A percentile compares a stretch with the other conserved stretches of the same genome.
Evolutionary conservation across 805 yeast species (phyloP).

Genomic region (Metschnikowia corniflorae): DNA sequence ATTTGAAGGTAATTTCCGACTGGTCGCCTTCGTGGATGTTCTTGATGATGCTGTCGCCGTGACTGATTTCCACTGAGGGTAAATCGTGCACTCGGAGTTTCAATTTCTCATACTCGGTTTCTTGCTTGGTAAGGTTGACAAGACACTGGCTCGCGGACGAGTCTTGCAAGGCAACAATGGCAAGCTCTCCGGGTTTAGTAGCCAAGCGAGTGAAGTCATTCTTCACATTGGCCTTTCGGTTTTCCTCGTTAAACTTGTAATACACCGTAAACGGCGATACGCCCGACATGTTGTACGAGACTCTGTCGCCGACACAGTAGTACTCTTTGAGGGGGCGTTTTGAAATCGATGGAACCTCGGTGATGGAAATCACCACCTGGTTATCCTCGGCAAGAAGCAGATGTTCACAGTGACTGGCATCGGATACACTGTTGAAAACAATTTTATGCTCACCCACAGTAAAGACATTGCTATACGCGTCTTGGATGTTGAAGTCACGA

Average conservation of each 20-base stretch:
- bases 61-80: slow-evolving; percentile 77
- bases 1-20: slow-evolving; percentile 78
- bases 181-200: slow-evolving; percentile 72
- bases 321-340: slow-evolving; percentile 29
- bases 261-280: slow-evolving; percentile 72
- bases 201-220: slow-evolving; percentile 62
- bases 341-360: slow-evolving; percentile 71
- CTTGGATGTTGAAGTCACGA: slow-evolving; percentile 8
- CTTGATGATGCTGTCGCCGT: slow-evolving; percentile 70
- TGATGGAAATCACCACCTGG: slow-evolving; percentile 54
- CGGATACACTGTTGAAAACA: slow-evolving; percentile 54
- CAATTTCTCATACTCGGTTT: slow-evolving; percentile 31
- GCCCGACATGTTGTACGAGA: slow-evolving; percentile 73
- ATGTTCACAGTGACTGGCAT: slow-evolving; percentile 65
- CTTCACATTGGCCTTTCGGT: slow-evolving; percentile 53
- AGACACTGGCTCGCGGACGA: slow-evolving; percentile 67
- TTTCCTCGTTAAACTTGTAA: slow-evolving; percentile 66
- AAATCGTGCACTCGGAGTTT: slow-evolving; percentile 41
- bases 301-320: slow-evolving; percentile 91
- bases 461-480: slow-evolving; percentile 41
- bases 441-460: slow-evolving; percentile 70
- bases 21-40: slow-evolving; percentile 94
- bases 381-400: slow-evolving; percentile 35
- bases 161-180: slow-evolving; percentile 68
- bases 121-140: slow-evolving; percentile 48